A percentile compares a stretch with the other conserved stretches of the same genome.
phyloP scores from a whole-genome alignment of 495 filamentous ascomycete species.

The Penicillium pulvis region DNA sequence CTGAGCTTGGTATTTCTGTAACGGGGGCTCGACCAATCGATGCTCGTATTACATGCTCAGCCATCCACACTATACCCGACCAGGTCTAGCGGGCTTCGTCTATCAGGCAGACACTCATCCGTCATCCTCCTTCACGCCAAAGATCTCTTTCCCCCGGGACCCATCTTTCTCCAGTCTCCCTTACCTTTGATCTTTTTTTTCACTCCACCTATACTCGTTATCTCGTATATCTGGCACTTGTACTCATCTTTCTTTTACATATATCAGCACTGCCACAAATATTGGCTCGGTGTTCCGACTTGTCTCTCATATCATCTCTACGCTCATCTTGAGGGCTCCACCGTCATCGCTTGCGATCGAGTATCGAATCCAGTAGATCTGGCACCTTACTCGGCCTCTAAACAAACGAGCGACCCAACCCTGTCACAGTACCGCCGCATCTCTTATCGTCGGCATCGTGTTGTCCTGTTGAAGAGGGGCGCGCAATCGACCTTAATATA shows the following conservation, averaged over 20 bases:
- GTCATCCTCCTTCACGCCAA: constrained; percentile 20
- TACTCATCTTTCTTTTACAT: background rate
- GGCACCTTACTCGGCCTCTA: background rate
- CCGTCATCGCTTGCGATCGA: background rate
- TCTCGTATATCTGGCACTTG: background rate
- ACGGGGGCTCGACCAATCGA: constrained; percentile 24
- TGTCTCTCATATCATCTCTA: background rate
- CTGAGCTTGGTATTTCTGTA: background rate
- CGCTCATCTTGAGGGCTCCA: background rate
- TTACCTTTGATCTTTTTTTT: background rate
- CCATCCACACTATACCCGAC: constrained; percentile 22
- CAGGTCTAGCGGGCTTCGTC: constrained; percentile 34
- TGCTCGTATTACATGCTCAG: constrained; percentile 16
- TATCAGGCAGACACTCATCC: constrained; percentile 46
- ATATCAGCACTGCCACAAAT: constrained; percentile 2
- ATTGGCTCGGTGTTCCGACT: background rate
- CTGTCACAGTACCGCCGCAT: background rate
- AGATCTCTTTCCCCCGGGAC: constrained; percentile 11
- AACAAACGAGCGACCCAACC: background rate
- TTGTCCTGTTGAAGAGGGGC: constrained; percentile 9
- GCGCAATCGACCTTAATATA: constrained; percentile 8
- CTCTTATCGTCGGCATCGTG: background rate
- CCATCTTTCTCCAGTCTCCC: constrained; percentile 14
- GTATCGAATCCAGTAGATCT: background rate
- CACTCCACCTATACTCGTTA: background rate